Evolutionary conservation across 2,329 filamentous ascomycete genomes (phyloP).

Genomic region (Acarospora socialis): DNA sequence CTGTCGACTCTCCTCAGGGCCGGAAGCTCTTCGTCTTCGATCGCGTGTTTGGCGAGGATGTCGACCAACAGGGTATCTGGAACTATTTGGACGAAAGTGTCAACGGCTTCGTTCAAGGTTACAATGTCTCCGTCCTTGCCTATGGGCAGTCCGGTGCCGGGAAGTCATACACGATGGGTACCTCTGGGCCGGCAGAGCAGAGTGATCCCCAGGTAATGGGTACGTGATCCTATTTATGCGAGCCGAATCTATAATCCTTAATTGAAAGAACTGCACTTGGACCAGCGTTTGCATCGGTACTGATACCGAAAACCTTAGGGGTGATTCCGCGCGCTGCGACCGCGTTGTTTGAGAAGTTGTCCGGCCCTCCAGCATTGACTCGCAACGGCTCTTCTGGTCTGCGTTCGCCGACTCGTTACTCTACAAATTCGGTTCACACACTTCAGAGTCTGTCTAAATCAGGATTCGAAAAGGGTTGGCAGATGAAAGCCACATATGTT

Average conservation of each 20-base stretch:
- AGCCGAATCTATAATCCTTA: constrained; percentile 8
- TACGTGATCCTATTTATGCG: constrained; percentile 32
- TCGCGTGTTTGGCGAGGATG: constrained; percentile 73
- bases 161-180: constrained; percentile 99
- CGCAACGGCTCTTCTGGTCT: constrained; percentile 63
- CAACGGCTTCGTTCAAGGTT: constrained; percentile 79
- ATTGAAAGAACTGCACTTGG: neutral
- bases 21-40: constrained; percentile 95
- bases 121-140: constrained; percentile 94
- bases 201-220: constrained; percentile 59
- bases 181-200: constrained; percentile 70
- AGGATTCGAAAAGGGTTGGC: constrained; percentile 62
- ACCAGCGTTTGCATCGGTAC: constrained; percentile 1
- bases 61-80: constrained; percentile 81
- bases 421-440: constrained; percentile 37
- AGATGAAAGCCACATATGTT: constrained; percentile 84
- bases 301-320: constrained; percentile 38
- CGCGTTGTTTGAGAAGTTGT: constrained; percentile 76
- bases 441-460: constrained; percentile 26
- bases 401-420: constrained; percentile 66
- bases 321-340: constrained; percentile 88
- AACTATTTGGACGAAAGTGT: constrained; percentile 88
- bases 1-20: constrained; percentile 82
- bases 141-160: constrained; percentile 96
- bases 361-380: constrained; percentile 39